These are phyloP conservation scores for Grosmannia serpens DNA, from an alignment of 2,329 filamentous ascomycete species.

Conservation along the genomic window DNA sequence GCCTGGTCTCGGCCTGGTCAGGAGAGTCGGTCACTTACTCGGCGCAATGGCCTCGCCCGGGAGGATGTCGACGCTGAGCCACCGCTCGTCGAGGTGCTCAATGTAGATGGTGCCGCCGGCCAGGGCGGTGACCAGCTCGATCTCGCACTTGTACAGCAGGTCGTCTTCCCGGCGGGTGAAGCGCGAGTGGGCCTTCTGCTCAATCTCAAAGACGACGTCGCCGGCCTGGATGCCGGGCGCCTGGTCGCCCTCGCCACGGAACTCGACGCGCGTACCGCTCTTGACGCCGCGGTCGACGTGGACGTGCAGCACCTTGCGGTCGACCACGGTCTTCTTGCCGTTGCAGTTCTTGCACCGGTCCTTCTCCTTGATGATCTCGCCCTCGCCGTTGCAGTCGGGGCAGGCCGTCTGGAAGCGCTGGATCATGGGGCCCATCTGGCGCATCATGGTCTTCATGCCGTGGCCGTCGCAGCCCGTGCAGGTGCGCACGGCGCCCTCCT, in stretches of 20 bases:
- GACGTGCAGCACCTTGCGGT: conserved; percentile 96
- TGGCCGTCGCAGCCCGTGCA: conserved; percentile 84
- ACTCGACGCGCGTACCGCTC: conserved; percentile 92
- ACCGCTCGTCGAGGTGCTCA: conserved; percentile 94
- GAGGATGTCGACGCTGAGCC: conserved; percentile 85
- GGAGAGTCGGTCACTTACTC: conserved; percentile 44
- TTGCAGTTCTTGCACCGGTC: conserved; percentile 94
- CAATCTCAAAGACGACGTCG: conserved; percentile 96
- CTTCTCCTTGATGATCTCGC: conserved; percentile 92
- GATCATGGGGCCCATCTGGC: conserved; percentile 99
- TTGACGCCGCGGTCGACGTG: conserved; percentile 92
- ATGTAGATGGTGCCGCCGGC: conserved; percentile 85
- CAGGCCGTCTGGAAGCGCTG: conserved; percentile 99
- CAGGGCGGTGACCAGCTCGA: conserved; percentile 89
- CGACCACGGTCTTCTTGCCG: conserved; percentile 96
- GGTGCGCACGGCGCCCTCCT: conserved; percentile 93
- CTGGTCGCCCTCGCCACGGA: conserved; percentile 93
- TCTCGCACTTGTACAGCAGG: conserved; percentile 87
- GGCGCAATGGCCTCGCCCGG: conserved; percentile 91
- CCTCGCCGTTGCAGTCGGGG: conserved; percentile 95
- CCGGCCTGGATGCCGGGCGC: conserved; percentile 85
- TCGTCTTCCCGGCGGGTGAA: conserved; percentile 97
- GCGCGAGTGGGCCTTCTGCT: conserved; percentile 93
- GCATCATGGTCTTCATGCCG: conserved; percentile 99
- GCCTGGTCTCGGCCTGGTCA: not conserved